Evolutionary conservation across 352 stramenopile species (phyloP), one percentile per base, ranked within the genome.

Genomic region (Elongisporangium prolatum): DNA sequence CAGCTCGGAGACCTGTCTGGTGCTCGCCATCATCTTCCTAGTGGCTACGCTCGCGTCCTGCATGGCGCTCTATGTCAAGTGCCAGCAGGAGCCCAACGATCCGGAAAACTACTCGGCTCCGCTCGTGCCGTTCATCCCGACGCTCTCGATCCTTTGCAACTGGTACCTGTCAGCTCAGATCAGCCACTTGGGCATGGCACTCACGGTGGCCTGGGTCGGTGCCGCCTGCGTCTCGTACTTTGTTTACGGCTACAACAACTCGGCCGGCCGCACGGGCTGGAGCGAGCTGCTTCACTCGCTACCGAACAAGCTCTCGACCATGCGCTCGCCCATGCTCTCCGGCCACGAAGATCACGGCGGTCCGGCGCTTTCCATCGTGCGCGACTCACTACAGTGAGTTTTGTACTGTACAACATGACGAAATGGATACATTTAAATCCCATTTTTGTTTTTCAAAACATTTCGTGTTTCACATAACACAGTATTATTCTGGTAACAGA

Each of bases 241-340:
- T 47, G 52, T 64, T 13, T 72, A 72, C 28, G 65, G 65, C 50
- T 72, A 59, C 56, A 47, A 48, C 14, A 24, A 68, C 56, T 56
- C 44, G n/a, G 49, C 63, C 8, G 61, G 64, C 20, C 62, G 60
- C 4, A 60, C 56, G 13, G 54, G 54, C 10, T 71, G 64, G 64
- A 37, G 22, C 21, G 50, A 56, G 20, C 53, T 67, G 55, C 52
- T 67, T 1, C 18, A 52, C 16, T 44, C 34, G 54, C 58, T 79
- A 7, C 64, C 72, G 24, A 78, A 48, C 71, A 69, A 65, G 28
- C 67, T 79, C 50, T 82, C 74, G 60, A 60, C 57, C 14, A 55
- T 80, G 63, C 72, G 69, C 22, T 79, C 69, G 47, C 77, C 79
- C 1, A 87, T 87, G 63, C 60, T 89, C 7, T 87, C 79, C 34